A percentile compares a stretch with the other conserved stretches of the same genome.
Conservation (phyloP, 129 eudicot species). For the Mikania micrantha region DNA sequence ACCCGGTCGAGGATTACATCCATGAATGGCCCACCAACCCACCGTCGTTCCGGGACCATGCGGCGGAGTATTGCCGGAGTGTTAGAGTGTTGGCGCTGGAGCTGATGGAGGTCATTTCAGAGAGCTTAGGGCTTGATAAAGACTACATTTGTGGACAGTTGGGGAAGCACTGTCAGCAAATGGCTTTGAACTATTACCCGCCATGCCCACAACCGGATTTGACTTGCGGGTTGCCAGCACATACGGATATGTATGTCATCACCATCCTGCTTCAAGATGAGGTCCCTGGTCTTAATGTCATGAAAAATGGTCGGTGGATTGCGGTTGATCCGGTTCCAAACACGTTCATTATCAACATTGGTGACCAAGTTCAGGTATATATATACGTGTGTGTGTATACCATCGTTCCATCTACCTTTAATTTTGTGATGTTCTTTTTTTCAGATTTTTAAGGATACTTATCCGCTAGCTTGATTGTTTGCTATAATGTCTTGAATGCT, state of each 20-base stretch:
- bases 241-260: slow-evolving; percentile 21
- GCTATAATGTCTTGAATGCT: too few relatives aligned
- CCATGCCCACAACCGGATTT: slow-evolving; percentile 35
- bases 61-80: slow-evolving; percentile 31
- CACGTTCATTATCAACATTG: slow-evolving; percentile 31
- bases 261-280: slow-evolving; percentile 37
- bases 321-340: slow-evolving; percentile 35
- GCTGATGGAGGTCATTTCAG: slow-evolving; percentile 32
- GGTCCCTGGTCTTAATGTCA: slow-evolving; percentile 36
- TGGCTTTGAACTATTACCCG: slow-evolving; percentile 38
- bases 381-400: too few relatives aligned
- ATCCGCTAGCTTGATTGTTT: too few relatives aligned
- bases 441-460: too few relatives aligned
- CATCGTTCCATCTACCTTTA: too few relatives aligned
- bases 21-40: slow-evolving; percentile 41
- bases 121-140: slow-evolving; percentile 29
- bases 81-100: slow-evolving; percentile 13
- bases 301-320: slow-evolving; percentile 27
- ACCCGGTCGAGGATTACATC: slow-evolving; percentile 32
- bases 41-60: slow-evolving; percentile 17
- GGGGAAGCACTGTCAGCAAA: slow-evolving; percentile 38
- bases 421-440: too few relatives aligned
- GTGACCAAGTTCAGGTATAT: slow-evolving; percentile 38
- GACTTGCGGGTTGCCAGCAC: slow-evolving; percentile 32
- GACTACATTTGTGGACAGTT: slow-evolving; percentile 24